phyloP scores from a whole-genome alignment of 2,329 filamentous ascomycete genomes.

The Fusarium sp. region DNA sequence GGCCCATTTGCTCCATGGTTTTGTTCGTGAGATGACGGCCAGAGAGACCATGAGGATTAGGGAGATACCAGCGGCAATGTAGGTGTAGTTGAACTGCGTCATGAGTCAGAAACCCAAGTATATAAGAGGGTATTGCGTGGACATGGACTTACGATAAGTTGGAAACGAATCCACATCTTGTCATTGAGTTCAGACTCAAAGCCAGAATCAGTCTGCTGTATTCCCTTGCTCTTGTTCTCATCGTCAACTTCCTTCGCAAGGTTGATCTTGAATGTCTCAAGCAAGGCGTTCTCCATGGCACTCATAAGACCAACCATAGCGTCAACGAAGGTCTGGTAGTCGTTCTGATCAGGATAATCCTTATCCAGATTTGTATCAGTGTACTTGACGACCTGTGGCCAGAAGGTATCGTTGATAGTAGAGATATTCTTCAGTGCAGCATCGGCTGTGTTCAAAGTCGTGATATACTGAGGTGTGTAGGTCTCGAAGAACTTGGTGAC shows the following conservation, averaged over 20 bases:
- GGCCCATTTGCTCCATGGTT: conserved; percentile 48
- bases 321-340: conserved; percentile 4
- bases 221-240: conserved; percentile 28
- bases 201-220: conserved; percentile 13
- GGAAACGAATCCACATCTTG: conserved; percentile 41
- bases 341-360: neutral
- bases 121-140: no score
- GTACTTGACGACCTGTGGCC: conserved; percentile 34
- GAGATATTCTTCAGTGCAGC: conserved; percentile 45
- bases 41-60: conserved; percentile 49
- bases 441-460: conserved; percentile 32
- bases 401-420: conserved; percentile 43
- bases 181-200: conserved; percentile 41
- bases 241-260: conserved; percentile 40
- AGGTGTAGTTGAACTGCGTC: conserved; percentile 49
- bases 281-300: conserved; percentile 46
- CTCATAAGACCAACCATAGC: conserved; percentile 20
- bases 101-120: neutral
- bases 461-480: conserved; percentile 43
- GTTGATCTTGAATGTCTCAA: conserved; percentile 48
- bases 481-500: conserved; percentile 39
- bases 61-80: conserved; percentile 47
- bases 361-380: conserved; percentile 2
- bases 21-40: conserved; percentile 45
- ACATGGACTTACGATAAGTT: conserved; percentile 45